Evolutionary conservation across 352 stramenopile species (phyloP).

Genomic region (Phytophthora ohioensis): DNA sequence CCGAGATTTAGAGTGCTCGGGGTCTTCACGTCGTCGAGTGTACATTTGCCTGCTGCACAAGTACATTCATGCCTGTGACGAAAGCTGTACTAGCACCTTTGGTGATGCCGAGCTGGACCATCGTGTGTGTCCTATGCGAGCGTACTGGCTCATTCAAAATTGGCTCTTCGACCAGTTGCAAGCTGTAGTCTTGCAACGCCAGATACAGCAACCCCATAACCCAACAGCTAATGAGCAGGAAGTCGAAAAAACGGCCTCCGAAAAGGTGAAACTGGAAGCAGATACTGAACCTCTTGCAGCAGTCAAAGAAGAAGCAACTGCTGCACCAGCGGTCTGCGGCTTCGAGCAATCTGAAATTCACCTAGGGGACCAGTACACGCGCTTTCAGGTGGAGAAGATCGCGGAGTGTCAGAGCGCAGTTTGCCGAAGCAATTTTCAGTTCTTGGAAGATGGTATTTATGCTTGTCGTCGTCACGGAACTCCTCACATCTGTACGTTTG

Average conservation of each 20-base stretch:
- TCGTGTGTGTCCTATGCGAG: conserved; percentile 74
- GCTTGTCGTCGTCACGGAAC: conserved; percentile 72
- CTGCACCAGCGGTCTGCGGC: conserved; percentile 22
- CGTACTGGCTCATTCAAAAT: conserved; percentile 83
- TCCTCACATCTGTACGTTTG: conserved; percentile 79
- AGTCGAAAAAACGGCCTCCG: conserved; percentile 8
- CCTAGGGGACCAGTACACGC: conserved; percentile 62
- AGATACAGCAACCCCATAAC: conserved; percentile 21
- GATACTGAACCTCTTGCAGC: neutral
- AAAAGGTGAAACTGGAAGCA: conserved; percentile 30
- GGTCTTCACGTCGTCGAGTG: conserved; percentile 69
- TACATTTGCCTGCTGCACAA: conserved; percentile 84
- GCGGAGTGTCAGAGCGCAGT: conserved; percentile 46
- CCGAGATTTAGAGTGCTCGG: conserved; percentile 76
- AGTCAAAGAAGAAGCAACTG: neutral
- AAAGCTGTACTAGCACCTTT: conserved; percentile 70
- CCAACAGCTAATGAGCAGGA: conserved; percentile 26
- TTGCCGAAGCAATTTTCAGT: conserved; percentile 65
- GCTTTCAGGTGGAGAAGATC: conserved; percentile 59
- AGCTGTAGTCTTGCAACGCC: conserved; percentile 19
- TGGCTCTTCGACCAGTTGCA: conserved; percentile 83
- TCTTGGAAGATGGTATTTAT: conserved; percentile 78
- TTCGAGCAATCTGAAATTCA: conserved; percentile 67
- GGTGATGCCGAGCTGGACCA: conserved; percentile 67
- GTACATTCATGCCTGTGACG: conserved; percentile 86